These are phyloP conservation scores for Stylosanthes scabra DNA, from an alignment of 331 rosid genomes.

Conservation along the genomic window DNA sequence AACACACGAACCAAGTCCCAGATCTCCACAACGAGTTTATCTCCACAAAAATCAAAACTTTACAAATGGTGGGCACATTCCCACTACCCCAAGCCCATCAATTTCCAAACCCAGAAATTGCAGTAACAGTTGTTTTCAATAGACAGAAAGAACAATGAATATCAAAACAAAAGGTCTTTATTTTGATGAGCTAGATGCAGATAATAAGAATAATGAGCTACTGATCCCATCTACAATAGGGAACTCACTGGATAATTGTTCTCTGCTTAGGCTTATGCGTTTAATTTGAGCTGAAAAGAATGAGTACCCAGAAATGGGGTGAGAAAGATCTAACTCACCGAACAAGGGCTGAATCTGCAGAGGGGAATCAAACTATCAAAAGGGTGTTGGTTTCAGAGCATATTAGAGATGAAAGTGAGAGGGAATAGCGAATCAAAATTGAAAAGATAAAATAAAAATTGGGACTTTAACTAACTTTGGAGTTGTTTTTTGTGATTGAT, in stretches of 20 bases:
- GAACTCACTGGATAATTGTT: conserved; percentile 4
- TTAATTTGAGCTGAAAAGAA: conserved; percentile 8
- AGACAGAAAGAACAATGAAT: conserved; percentile 23
- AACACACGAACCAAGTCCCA: conserved; percentile 65
- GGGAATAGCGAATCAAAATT: conserved; percentile 45
- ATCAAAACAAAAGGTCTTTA: conserved; percentile 16
- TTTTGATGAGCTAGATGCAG: conserved; percentile 21
- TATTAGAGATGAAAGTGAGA: conserved; percentile 45
- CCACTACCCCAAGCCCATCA: conserved; percentile 32
- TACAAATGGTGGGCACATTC: conserved; percentile 36
- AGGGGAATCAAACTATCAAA: conserved; percentile 26
- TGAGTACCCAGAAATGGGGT: conserved; percentile 2
- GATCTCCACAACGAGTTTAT: conserved; percentile 76
- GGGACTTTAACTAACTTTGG: conserved; percentile 43
- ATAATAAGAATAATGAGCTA: not conserved
- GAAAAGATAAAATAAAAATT: conserved; percentile 38
- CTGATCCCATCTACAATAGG: conserved; percentile 11
- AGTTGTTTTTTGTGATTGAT: conserved; percentile 36
- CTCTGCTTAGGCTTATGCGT: conserved; percentile 27
- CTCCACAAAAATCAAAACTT: conserved; percentile 46
- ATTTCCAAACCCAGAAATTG: conserved; percentile 27
- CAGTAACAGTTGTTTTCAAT: conserved; percentile 10
- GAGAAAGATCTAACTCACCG: conserved; percentile 61
- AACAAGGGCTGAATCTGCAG: conserved; percentile 27
- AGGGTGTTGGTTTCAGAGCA: conserved; percentile 19